These are phyloP conservation scores for Diutina ranongensis DNA, from an alignment of 1,139 yeast species.

Conservation along the genomic window DNA sequence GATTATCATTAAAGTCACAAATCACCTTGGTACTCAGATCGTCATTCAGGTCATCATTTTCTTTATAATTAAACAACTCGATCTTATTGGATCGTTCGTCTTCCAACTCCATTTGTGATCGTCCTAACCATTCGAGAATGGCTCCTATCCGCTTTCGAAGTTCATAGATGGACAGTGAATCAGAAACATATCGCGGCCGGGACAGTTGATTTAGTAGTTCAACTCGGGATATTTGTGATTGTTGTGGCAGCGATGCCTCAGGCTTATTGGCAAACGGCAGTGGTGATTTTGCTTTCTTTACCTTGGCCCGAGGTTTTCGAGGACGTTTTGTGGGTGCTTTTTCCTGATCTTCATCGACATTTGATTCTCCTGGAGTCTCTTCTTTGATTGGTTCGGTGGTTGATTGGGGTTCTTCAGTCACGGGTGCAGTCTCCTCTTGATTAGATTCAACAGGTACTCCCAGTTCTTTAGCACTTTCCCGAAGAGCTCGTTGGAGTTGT, in stretches of 20 bases:
- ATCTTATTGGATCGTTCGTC: conserved; percentile 36
- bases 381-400: not conserved
- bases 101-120: conserved; percentile 72
- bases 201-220: conserved; percentile 52
- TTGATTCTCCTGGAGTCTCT: conserved; percentile 10
- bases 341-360: conserved; percentile 13
- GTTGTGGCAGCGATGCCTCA: conserved; percentile 8
- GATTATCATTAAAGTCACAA: conserved; percentile 44
- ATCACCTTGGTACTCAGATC: conserved; percentile 16
- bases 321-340: conserved; percentile 1
- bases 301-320: not conserved
- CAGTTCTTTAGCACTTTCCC: conserved; percentile 48
- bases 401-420: not conserved
- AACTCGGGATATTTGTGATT: conserved; percentile 18
- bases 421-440: not conserved
- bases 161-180: conserved; percentile 63
- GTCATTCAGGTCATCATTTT: not conserved
- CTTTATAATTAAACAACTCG: not conserved
- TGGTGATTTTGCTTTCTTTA: not conserved
- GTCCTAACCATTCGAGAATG: conserved; percentile 77
- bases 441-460: not conserved
- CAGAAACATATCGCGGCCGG: conserved; percentile 73
- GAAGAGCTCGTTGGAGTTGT: conserved; percentile 55
- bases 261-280: not conserved
- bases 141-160: conserved; percentile 84